These are phyloP conservation scores for Liriodendron chinense DNA, from an alignment of 164 flowering plant genomes.

Conservation along the genomic window DNA sequence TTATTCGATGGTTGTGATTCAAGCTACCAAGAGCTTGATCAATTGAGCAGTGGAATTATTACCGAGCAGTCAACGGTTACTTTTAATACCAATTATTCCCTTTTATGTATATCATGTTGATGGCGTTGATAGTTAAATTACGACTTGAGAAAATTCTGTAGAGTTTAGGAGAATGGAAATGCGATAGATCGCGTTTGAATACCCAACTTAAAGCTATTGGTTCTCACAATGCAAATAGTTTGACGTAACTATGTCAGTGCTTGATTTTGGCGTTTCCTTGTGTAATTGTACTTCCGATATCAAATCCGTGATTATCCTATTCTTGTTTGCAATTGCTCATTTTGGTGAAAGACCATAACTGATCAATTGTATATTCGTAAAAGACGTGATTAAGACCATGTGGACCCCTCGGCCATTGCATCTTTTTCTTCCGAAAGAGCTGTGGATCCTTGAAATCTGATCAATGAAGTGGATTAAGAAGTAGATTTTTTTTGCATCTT, in stretches of 20 bases:
- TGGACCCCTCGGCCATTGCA: too few species aligned
- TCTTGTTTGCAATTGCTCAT: not conserved
- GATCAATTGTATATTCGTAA: not conserved
- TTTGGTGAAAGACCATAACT: not conserved
- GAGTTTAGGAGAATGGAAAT: not conserved
- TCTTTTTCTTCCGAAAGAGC: too few species aligned
- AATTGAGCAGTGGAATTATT: not conserved
- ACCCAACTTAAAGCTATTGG: not conserved
- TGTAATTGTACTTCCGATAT: not conserved
- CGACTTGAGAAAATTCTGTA: not conserved
- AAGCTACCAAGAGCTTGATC: not conserved
- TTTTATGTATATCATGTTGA: not conserved
- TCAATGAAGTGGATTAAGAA: not conserved
- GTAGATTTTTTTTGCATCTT: not conserved
- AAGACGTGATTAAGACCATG: not conserved
- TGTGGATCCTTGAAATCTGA: too few species aligned
- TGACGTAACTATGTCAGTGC: not conserved
- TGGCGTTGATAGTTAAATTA: not conserved
- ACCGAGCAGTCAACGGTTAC: not conserved
- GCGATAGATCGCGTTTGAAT: not conserved
- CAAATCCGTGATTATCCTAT: not conserved
- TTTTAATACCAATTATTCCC: not conserved
- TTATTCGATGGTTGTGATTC: not conserved
- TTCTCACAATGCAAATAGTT: not conserved
- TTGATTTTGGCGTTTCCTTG: not conserved